Evolutionary conservation across 352 stramenopile species (phyloP).

Genomic region (Aphanomyces stellatus): DNA sequence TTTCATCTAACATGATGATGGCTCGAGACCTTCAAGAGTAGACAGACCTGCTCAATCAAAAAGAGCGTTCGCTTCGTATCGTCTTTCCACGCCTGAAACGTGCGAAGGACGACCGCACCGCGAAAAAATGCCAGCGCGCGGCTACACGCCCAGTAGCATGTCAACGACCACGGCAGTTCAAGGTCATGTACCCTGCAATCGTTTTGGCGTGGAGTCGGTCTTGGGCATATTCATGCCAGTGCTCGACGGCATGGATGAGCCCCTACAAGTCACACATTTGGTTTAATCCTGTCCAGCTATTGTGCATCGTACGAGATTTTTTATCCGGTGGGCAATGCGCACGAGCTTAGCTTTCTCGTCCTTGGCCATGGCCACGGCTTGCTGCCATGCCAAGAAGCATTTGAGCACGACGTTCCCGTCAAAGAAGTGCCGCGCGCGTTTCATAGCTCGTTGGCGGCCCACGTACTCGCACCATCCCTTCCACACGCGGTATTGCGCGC

Average conservation of each 20-base stretch:
- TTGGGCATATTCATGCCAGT: constrained; percentile 57
- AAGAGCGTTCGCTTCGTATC: constrained; percentile 33
- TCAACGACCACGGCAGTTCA: background rate
- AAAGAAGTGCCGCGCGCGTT: constrained; percentile 49
- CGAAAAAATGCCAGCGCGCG: constrained; percentile 56
- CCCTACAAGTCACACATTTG: too few species aligned
- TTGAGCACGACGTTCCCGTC: constrained; percentile 48
- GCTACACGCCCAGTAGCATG: constrained; percentile 4
- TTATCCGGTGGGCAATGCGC: constrained; percentile 35
- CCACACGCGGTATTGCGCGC: constrained; percentile 45
- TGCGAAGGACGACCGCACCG: constrained; percentile 44
- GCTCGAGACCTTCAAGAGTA: background rate
- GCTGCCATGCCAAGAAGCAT: constrained; percentile 53
- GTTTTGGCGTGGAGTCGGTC: constrained; percentile 32
- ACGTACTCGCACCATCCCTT: constrained; percentile 52
- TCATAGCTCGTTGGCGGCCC: constrained; percentile 38
- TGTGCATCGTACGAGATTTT: background rate
- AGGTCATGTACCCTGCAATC: background rate
- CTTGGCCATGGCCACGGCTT: constrained; percentile 10
- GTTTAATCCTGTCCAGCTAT: too few species aligned
- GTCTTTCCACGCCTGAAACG: constrained; percentile 42
- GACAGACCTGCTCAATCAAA: constrained; percentile 20
- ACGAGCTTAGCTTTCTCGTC: constrained; percentile 36
- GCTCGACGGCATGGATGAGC: constrained; percentile 38
- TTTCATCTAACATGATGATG: background rate